Evolutionary conservation across 75 land plant genomes (phyloP).

Genomic region (Ceratopteris richardii): DNA sequence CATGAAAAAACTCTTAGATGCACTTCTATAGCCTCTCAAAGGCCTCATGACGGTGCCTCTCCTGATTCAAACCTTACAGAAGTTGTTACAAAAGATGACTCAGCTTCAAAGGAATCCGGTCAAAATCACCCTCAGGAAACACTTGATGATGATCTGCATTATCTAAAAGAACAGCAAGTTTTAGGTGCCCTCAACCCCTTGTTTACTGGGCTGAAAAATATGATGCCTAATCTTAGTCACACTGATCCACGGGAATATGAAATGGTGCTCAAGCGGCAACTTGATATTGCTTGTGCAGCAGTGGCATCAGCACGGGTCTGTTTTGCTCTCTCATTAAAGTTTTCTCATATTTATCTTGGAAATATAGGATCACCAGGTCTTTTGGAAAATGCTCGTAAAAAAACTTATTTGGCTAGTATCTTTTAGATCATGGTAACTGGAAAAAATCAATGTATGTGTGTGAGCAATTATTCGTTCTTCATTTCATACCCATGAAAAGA

Average conservation of each 20-base stretch:
- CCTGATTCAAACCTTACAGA: not conserved
- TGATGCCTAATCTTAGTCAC: conserved; percentile 12
- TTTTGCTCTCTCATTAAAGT: conserved; percentile 3
- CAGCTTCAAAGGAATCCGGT: not conserved
- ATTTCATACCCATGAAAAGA: no score
- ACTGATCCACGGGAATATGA: conserved; percentile 51
- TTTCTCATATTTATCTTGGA: not conserved
- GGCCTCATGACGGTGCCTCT: not conserved
- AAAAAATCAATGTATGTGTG: no score
- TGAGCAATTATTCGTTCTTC: no score
- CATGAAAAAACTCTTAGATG: no score
- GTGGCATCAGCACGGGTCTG: conserved; percentile 62
- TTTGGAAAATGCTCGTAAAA: no score
- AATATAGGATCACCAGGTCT: no score
- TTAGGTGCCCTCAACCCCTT: conserved; percentile 24
- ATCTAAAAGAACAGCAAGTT: conserved; percentile 5
- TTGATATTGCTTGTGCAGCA: conserved; percentile 81
- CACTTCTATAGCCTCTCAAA: no score
- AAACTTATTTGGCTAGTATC: no score
- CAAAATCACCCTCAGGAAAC: conserved; percentile 29
- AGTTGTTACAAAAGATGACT: not conserved
- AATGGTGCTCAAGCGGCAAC: conserved; percentile 52
- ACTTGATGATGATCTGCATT: not conserved
- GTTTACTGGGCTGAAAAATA: conserved; percentile 21
- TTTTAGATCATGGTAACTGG: no score